These are phyloP conservation scores for Schizophyllum amplum DNA, from an alignment of 1,284 basidiomycete species.

Conservation along the genomic window DNA sequence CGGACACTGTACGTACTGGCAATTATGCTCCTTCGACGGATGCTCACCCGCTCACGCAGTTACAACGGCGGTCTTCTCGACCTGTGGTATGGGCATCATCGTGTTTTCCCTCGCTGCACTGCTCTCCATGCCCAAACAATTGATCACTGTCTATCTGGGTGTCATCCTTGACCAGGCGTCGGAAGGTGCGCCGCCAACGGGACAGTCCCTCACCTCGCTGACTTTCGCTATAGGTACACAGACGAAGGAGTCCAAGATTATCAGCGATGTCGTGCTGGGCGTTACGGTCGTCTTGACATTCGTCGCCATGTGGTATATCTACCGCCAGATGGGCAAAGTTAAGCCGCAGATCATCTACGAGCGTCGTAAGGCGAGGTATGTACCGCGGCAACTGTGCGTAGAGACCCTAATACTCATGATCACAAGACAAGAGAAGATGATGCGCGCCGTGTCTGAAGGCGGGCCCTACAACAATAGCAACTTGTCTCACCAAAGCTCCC, in stretches of 20 bases:
- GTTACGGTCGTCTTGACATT: constrained; percentile 68
- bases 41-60: constrained; percentile 21
- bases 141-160: constrained; percentile 69
- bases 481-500: too few relatives aligned
- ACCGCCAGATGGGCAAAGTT: constrained; percentile 64
- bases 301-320: constrained; percentile 79
- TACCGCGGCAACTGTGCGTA: too few relatives aligned
- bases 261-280: constrained; percentile 56
- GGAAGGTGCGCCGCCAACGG: constrained; percentile 23
- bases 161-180: constrained; percentile 47
- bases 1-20: constrained; percentile 48
- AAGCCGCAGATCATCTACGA: constrained; percentile 70
- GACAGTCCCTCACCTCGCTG: background rate
- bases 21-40: background rate
- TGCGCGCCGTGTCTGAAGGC: too few relatives aligned
- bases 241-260: constrained; percentile 43
- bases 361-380: constrained; percentile 46
- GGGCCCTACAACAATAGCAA: too few relatives aligned
- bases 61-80: constrained; percentile 72
- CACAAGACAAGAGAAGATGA: too few relatives aligned
- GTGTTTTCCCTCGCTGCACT: constrained; percentile 66
- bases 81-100: constrained; percentile 70
- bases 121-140: constrained; percentile 72
- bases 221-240: constrained; percentile 26
- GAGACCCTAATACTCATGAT: too few relatives aligned